Base-by-base conservation (phyloP, 1,284 basidiomycete genomes). In the Cutaneotrichosporon mucoides region DNA sequence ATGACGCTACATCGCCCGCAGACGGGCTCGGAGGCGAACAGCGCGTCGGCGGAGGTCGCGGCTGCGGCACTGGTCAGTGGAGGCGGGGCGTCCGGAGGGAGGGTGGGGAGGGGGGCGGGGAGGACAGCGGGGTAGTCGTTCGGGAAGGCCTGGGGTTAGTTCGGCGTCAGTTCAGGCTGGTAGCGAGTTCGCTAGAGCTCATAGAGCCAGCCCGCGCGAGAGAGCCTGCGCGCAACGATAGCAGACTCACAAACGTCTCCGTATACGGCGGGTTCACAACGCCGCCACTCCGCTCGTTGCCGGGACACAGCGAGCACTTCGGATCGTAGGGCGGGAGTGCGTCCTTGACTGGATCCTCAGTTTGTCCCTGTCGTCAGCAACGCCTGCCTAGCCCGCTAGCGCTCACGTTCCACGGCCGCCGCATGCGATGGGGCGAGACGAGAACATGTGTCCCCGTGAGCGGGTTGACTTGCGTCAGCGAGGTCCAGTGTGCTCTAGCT, bases 71-170 rank as follows among this genome's bases (percentile, higher is more conserved):
- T 16, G 9, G 48, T 11, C 69, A 64, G 1, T 84, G 86, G 9
- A 76, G 76, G 0, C 85, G 84, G 7, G 6, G 11, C 43, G 7
- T 44, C 7, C 2, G 58, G 15, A 5, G 53, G 53, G 4, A 61
- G 47, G 43, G 50, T 35, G 4, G 64, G 58, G 24, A 59, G 57
- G 3, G 69, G 53, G 2, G 64, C 68, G 10, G 88, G 85, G 2
- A 90, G 81, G 10, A 94, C 81, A 5, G 92, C 91, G 12, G 92
- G 85, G 70, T 87, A 96, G 72, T 95, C 92, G 73, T 95, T 95
- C 69, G 86, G 82, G 71, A 95, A 94, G 9, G 73, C 62, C 76
- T 80, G 53, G 12, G 7, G 56, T 57, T 24, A 56, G 54, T 16
- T 3, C 34, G 11, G 11, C 34, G 7, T 11, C n/a, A n/a, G n/a